Evolutionary conservation across 208 protist species (phyloP).

Genomic region (Angomonas desouzai): DNA sequence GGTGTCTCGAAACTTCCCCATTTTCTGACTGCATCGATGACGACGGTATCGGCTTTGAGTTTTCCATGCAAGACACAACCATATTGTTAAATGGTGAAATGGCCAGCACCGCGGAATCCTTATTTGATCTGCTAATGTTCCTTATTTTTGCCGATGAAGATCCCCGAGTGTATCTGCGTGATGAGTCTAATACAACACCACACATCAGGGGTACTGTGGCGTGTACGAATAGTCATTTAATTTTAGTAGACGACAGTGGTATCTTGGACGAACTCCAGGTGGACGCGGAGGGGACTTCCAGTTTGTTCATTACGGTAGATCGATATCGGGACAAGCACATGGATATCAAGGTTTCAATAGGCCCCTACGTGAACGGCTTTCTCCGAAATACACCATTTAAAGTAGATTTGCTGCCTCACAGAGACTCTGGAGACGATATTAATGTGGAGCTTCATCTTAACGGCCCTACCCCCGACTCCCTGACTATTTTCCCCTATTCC

Average conservation of each 20-base stretch:
- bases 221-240: conserved; percentile 16
- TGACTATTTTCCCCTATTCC: conserved; percentile 46
- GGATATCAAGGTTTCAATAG: conserved; percentile 31
- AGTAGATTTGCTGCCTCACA: conserved; percentile 25
- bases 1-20: conserved; percentile 27
- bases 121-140: conserved; percentile 43
- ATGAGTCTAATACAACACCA: conserved; percentile 23
- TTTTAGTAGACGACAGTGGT: conserved; percentile 17
- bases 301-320: conserved; percentile 28
- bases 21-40: conserved; percentile 37
- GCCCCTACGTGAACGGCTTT: conserved; percentile 28
- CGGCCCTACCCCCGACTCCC: conserved; percentile 27
- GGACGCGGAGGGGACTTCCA: conserved; percentile 21
- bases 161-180: conserved; percentile 46
- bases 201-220: conserved; percentile 36
- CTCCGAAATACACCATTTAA: conserved; percentile 17
- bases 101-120: conserved; percentile 24
- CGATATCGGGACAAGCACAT: conserved; percentile 60
- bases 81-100: conserved; percentile 37
- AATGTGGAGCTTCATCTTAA: conserved; percentile 27
- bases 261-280: conserved; percentile 26
- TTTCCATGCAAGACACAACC: conserved; percentile 23
- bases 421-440: conserved; percentile 18
- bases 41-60: conserved; percentile 47
- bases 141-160: conserved; percentile 42